phyloP scores from a whole-genome alignment of 768 basidiomycete genomes.

The Fomitopsis pulvina region DNA sequence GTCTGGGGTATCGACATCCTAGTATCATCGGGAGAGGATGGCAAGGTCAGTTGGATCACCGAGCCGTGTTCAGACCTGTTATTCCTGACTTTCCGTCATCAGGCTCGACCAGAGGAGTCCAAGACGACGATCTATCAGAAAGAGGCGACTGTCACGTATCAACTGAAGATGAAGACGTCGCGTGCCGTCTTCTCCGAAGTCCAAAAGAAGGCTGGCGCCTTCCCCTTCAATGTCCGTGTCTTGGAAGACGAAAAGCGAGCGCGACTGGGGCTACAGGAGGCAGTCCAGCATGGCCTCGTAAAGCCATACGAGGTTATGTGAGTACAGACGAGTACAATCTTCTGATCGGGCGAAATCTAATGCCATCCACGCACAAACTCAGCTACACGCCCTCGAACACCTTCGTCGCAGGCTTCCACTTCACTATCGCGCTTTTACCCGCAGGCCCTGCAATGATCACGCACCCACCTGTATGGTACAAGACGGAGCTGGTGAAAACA shows the following conservation, averaged over 20 bases:
- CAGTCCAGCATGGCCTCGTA: conserved; percentile 88
- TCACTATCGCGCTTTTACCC: conserved; percentile 90
- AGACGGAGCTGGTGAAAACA: conserved; percentile 83
- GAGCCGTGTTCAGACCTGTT: neutral
- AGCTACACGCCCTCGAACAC: conserved; percentile 80
- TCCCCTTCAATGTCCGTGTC: conserved; percentile 94
- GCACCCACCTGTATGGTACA: conserved; percentile 89
- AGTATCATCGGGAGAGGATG: conserved; percentile 81
- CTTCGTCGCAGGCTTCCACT: conserved; percentile 93
- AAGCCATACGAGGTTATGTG: conserved; percentile 94
- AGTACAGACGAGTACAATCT: conserved; percentile 26
- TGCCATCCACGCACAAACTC: neutral
- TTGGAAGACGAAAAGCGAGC: conserved; percentile 96
- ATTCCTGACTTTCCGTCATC: neutral
- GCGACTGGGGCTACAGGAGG: conserved; percentile 92
- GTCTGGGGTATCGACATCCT: conserved; percentile 94
- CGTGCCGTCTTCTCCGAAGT: conserved; percentile 96
- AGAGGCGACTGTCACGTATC: conserved; percentile 81
- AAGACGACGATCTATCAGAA: conserved; percentile 92
- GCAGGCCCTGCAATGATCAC: conserved; percentile 86
- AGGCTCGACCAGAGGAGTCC: conserved; percentile 88
- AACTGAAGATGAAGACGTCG: conserved; percentile 96
- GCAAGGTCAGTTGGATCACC: conserved; percentile 87
- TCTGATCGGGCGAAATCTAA: neutral
- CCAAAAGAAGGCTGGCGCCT: conserved; percentile 95